Conservation (phyloP, 306 rosid genomes). For the Heteromeles arbutifolia region DNA sequence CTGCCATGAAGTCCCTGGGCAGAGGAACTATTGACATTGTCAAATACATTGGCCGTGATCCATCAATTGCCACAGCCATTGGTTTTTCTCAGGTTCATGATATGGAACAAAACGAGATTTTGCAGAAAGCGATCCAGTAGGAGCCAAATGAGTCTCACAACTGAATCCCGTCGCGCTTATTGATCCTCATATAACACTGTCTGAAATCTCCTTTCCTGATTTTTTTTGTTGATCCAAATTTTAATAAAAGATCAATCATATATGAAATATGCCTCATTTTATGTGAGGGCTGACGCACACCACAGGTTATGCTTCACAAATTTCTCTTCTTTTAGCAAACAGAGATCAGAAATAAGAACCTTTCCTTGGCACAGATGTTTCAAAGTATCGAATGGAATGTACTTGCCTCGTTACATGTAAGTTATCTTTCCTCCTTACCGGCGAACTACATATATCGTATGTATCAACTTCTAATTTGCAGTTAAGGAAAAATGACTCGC, state of each 20-base stretch:
- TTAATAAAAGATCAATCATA: background rate
- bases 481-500: no score
- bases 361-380: background rate
- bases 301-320: background rate
- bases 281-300: background rate
- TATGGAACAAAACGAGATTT: conserved; percentile 74
- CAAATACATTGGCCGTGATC: conserved; percentile 82
- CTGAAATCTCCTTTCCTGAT: background rate
- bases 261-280: background rate
- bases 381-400: background rate
- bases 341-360: background rate
- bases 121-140: conserved; percentile 67
- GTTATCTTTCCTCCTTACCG: background rate
- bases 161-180: background rate
- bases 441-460: background rate
- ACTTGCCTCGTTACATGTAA: background rate
- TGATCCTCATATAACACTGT: background rate
- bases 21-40: conserved; percentile 67
- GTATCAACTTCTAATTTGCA: background rate
- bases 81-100: conserved; percentile 79
- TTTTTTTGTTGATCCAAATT: background rate
- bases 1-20: conserved; percentile 65
- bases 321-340: no score
- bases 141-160: conserved; percentile 44
- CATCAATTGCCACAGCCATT: conserved; percentile 88